Base-by-base conservation (phyloP, 805 yeast genomes). In the Naumovozyma baii region DNA sequence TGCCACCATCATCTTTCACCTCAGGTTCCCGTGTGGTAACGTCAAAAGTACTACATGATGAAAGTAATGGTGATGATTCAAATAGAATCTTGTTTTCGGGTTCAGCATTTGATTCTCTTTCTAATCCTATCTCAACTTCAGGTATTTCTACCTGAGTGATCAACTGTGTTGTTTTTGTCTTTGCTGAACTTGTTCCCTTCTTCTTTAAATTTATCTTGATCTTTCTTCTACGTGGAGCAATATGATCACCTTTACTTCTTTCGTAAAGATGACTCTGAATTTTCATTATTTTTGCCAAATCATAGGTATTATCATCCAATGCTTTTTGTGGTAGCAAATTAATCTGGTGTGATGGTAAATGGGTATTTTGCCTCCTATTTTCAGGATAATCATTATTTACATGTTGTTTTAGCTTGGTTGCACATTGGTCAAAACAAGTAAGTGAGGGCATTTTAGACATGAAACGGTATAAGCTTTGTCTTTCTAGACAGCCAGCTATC, bases 401-500 rank as follows among this genome's bases (percentile, higher is more conserved):
- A 5, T 39, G 18, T 12, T 33, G 31, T 29, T 22, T 8, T 29
- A 12, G 14, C 13, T 9, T n/a, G 13, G 31, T 8, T 8, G 31
- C 15, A 29, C 15, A 29, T 8, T 29, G 7, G 13, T 29, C 15
- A 34, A 59, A 38, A 22, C 26, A 22, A 7, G 26, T 22, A 7
- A 22, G 10, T 1, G 62, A 55, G 9, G 63, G 63, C 31, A 59
- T 54, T 34, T 57, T 49, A 9, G 63, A 55, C 30, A 52, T 54
- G 44, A 54, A 58, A 14, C 56, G 46, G 32, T 54, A 54, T 36
- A 61, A 41, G 37, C 59, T 59, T 33, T 59, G 62, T 43, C 61
- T 57, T 44, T 60, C 63, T 29, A 62, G 36, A 41, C 62, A 58
- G 9, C 63, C 61, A 10, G 55, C 59, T 18, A 59, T 56, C 8